Evolutionary conservation across 495 filamentous ascomycete species (phyloP).

Genomic region (Aspergillus saccharolyticus): DNA sequence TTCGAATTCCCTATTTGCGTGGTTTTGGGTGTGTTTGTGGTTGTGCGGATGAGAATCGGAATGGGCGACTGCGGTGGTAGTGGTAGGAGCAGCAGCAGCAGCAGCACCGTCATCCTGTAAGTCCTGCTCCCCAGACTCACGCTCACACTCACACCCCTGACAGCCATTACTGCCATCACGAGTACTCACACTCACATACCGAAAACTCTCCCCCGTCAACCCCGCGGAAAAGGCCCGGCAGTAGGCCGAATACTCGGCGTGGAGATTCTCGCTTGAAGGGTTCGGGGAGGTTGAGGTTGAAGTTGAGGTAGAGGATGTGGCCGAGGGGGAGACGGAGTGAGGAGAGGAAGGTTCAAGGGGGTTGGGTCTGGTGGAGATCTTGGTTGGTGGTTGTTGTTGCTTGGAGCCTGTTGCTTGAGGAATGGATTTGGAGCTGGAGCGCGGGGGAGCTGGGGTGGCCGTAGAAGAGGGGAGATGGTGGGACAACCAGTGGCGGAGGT

Average conservation of each 20-base stretch:
- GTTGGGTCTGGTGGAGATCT: neutral
- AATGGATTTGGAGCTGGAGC: neutral
- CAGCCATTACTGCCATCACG: too few species aligned
- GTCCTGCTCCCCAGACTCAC: too few species aligned
- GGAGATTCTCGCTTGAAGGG: neutral
- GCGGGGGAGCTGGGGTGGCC: neutral
- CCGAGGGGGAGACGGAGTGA: constrained; percentile 1
- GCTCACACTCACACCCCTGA: too few species aligned
- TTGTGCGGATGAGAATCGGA: too few species aligned
- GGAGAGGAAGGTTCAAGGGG: too few species aligned
- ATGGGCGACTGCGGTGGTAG: too few species aligned
- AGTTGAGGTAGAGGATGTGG: neutral
- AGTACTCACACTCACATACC: too few species aligned
- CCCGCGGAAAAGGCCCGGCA: constrained; percentile 21
- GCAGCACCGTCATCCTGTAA: too few species aligned
- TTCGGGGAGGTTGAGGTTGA: neutral
- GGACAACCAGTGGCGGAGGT: constrained; percentile 3
- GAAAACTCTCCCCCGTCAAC: neutral
- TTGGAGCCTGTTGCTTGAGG: neutral
- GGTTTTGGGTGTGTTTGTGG: too few species aligned
- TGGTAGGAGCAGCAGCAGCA: too few species aligned
- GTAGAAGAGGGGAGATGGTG: neutral
- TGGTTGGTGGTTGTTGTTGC: neutral
- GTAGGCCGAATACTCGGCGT: constrained; percentile 11
- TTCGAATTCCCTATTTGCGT: too few species aligned